A percentile compares a stretch with the other conserved stretches of the same genome.
These are phyloP conservation scores for Leccinum longicurvipes DNA, from an alignment of 768 basidiomycete genomes.

Conservation along the genomic window DNA sequence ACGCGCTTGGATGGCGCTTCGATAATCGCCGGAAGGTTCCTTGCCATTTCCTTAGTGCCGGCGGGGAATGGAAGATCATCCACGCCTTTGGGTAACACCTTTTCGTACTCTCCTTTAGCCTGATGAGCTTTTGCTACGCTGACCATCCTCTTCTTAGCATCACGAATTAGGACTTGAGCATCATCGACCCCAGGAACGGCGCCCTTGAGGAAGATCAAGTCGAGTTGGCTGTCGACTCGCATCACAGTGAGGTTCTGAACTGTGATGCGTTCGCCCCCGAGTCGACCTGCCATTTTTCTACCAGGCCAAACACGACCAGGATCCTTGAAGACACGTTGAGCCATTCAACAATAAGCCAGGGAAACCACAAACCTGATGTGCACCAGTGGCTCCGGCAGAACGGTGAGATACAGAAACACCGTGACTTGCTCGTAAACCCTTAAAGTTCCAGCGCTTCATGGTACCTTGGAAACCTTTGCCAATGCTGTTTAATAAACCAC, in stretches of 20 bases:
- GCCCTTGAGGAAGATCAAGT: constrained; percentile 91
- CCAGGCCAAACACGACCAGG: constrained; percentile 96
- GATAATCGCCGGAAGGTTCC: constrained; percentile 58
- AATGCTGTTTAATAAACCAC: constrained; percentile 50
- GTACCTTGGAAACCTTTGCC: constrained; percentile 97
- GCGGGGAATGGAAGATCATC: constrained; percentile 89
- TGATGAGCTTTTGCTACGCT: constrained; percentile 60
- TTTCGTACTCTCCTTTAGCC: constrained; percentile 68
- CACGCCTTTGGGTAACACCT: constrained; percentile 79
- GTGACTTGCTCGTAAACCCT: constrained; percentile 88
- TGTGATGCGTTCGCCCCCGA: constrained; percentile 82
- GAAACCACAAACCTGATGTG: constrained; percentile 71
- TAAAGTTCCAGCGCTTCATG: constrained; percentile 96
- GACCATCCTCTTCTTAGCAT: constrained; percentile 87
- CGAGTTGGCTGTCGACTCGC: constrained; percentile 79
- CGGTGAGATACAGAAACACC: constrained; percentile 96
- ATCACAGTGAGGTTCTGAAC: constrained; percentile 86
- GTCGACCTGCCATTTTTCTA: constrained; percentile 96
- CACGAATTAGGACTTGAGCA: constrained; percentile 78
- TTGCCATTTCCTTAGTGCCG: constrained; percentile 76
- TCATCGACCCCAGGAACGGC: constrained; percentile 88
- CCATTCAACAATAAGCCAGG: not conserved
- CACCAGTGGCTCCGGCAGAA: constrained; percentile 88
- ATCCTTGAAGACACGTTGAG: constrained; percentile 51
- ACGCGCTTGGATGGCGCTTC: constrained; percentile 69